These are phyloP conservation scores for Talaromyces adpressus DNA, from an alignment of 495 filamentous ascomycete species.

Conservation along the genomic window DNA sequence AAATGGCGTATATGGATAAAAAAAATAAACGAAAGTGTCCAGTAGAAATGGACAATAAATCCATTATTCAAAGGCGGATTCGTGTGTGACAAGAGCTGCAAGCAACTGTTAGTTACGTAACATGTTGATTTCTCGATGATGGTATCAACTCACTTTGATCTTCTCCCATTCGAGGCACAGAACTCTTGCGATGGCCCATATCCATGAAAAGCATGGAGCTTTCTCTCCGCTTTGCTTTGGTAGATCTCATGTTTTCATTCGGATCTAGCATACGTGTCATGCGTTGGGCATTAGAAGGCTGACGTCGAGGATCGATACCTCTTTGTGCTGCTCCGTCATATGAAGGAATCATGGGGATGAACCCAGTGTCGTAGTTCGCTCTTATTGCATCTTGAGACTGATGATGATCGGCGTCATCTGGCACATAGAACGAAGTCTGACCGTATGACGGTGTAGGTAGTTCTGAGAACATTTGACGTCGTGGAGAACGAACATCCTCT, in stretches of 20 bases:
- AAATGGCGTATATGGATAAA: background rate
- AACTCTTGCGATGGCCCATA: slow-evolving; percentile 19
- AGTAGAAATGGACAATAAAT: background rate
- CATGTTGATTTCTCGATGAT: background rate
- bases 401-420: slow-evolving; percentile 17
- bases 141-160: slow-evolving; percentile 16
- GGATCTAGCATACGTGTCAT: slow-evolving; percentile 36
- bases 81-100: slow-evolving; percentile 9
- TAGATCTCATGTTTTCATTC: slow-evolving; percentile 27
- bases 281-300: slow-evolving; percentile 18
- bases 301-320: slow-evolving; percentile 20
- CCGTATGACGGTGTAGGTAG: slow-evolving; percentile 59
- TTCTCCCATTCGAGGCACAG: slow-evolving; percentile 16
- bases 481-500: slow-evolving; percentile 59
- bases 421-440: slow-evolving; percentile 48
- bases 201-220: slow-evolving; percentile 55
- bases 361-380: slow-evolving; percentile 46
- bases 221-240: slow-evolving; percentile 49
- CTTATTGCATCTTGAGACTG: slow-evolving; percentile 18
- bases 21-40: background rate
- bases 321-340: slow-evolving; percentile 36
- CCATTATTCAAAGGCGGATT: slow-evolving; percentile 11
- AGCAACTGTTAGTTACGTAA: background rate
- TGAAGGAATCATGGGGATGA: slow-evolving; percentile 54
- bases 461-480: slow-evolving; percentile 60